These are phyloP conservation scores for Apiospora koreana DNA, from an alignment of 2,329 filamentous ascomycete species.

Conservation along the genomic window DNA sequence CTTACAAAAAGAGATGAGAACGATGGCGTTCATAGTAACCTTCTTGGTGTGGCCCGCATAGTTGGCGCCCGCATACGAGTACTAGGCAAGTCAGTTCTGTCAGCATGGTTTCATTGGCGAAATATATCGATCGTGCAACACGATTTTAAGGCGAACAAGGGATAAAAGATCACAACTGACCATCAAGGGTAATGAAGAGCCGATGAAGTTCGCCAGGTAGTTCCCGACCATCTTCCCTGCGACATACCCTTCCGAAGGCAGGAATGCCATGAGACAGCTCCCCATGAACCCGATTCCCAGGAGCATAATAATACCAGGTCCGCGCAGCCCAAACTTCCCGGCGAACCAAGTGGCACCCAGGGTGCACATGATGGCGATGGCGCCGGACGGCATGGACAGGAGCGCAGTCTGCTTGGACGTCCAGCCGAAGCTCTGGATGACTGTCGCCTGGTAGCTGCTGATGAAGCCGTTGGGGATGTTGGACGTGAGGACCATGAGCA, in stretches of 20 bases:
- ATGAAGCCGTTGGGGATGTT: constrained; percentile 36
- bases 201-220: constrained; percentile 42
- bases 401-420: constrained; percentile 39
- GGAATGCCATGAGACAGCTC: constrained; percentile 39
- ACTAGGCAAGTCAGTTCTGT: background rate
- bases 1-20: constrained; percentile 10
- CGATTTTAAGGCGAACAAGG: background rate
- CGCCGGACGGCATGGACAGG: constrained; percentile 40
- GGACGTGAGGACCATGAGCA: constrained; percentile 11
- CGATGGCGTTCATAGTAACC: constrained; percentile 12
- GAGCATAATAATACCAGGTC: constrained; percentile 39
- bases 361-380: constrained; percentile 41
- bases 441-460: constrained; percentile 39
- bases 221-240: constrained; percentile 40
- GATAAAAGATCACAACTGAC: background rate
- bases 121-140: background rate
- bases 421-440: constrained; percentile 41
- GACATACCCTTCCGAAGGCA: constrained; percentile 35
- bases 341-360: constrained; percentile 39
- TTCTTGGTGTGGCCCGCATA: constrained; percentile 12
- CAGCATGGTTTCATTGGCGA: background rate
- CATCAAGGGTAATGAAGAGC: constrained; percentile 41
- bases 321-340: constrained; percentile 37
- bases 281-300: constrained; percentile 45
- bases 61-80: constrained; percentile 11